Conservation (phyloP, 352 stramenopile species). For the Pythium oligandrum region DNA sequence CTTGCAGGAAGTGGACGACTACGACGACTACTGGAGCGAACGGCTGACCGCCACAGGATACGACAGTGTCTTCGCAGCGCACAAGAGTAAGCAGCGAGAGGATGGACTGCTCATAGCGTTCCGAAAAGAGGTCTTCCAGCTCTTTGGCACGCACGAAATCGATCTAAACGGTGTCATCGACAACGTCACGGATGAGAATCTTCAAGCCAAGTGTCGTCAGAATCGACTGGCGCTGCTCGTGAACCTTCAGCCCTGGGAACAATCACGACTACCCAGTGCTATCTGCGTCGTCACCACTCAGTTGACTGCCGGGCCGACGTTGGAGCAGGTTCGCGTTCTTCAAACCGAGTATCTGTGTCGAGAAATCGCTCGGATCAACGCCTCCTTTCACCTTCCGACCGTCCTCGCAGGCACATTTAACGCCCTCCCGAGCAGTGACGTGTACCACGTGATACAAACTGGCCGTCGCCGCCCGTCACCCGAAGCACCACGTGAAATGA, state of each 20-base stretch:
- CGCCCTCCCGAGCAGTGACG: slow-evolving; percentile 58
- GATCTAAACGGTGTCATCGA: slow-evolving; percentile 51
- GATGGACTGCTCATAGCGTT: slow-evolving; percentile 84
- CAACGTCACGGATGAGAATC: slow-evolving; percentile 36
- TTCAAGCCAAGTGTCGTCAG: slow-evolving; percentile 41
- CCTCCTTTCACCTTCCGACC: slow-evolving; percentile 78
- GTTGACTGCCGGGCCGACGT: slow-evolving; percentile 24
- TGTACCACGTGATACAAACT: slow-evolving; percentile 76
- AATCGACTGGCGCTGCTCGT: slow-evolving; percentile 75
- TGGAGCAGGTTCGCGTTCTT: slow-evolving; percentile 59
- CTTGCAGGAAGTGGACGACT: slow-evolving; percentile 88
- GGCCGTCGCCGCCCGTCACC: slow-evolving; percentile 47
- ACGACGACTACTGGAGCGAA: slow-evolving; percentile 77
- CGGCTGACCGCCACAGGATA: slow-evolving; percentile 67
- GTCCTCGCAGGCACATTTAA: slow-evolving; percentile 83
- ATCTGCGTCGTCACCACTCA: slow-evolving; percentile 62
- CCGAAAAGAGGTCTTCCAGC: slow-evolving; percentile 64
- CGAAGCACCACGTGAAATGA: slow-evolving; percentile 30
- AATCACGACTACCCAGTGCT: slow-evolving; percentile 52
- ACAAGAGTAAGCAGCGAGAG: slow-evolving; percentile 26
- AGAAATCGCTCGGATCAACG: slow-evolving; percentile 70
- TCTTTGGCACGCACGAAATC: slow-evolving; percentile 58
- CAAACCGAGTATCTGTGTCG: slow-evolving; percentile 70
- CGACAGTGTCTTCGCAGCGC: slow-evolving; percentile 70
- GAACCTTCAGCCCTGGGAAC: slow-evolving; percentile 80